A percentile compares a stretch with the other conserved stretches of the same genome.
Evolutionary conservation across 2,329 filamentous ascomycete genomes (phyloP).

Genomic region (Pestalotiopsis sp.): DNA sequence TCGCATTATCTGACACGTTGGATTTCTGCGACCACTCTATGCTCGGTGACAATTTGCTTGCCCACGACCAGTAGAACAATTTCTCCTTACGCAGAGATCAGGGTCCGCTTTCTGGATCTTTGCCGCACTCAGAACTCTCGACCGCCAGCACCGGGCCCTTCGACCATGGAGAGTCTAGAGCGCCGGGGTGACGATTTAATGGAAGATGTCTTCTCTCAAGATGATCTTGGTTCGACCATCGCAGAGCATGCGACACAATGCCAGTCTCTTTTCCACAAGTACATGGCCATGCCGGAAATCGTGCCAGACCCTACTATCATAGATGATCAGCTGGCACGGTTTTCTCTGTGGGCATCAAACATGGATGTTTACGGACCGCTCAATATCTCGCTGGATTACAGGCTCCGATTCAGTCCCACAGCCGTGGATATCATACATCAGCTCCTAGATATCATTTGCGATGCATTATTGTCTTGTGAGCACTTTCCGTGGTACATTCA

Average conservation of each 20-base stretch:
- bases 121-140: background rate
- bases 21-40: background rate
- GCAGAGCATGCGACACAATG: constrained; percentile 29
- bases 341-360: constrained; percentile 25
- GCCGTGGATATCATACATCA: constrained; percentile 25
- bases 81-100: too few relatives aligned
- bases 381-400: constrained; percentile 30
- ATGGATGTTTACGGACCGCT: constrained; percentile 28
- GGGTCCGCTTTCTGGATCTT: too few relatives aligned
- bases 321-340: constrained; percentile 26
- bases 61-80: too few relatives aligned
- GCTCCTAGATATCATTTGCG: constrained; percentile 21
- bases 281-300: constrained; percentile 23
- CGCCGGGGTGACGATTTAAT: constrained; percentile 5
- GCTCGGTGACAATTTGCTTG: too few relatives aligned
- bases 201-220: constrained; percentile 30
- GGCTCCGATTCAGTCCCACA: constrained; percentile 29
- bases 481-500: constrained; percentile 8
- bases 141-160: background rate
- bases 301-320: constrained; percentile 28
- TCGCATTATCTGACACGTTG: background rate
- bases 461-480: constrained; percentile 12
- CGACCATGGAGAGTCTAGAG: constrained; percentile 6
- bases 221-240: constrained; percentile 26
- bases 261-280: constrained; percentile 24